Evolutionary conservation across 2,329 filamentous ascomycete genomes (phyloP).

Genomic region (Aspergillus pseudoterreus): DNA sequence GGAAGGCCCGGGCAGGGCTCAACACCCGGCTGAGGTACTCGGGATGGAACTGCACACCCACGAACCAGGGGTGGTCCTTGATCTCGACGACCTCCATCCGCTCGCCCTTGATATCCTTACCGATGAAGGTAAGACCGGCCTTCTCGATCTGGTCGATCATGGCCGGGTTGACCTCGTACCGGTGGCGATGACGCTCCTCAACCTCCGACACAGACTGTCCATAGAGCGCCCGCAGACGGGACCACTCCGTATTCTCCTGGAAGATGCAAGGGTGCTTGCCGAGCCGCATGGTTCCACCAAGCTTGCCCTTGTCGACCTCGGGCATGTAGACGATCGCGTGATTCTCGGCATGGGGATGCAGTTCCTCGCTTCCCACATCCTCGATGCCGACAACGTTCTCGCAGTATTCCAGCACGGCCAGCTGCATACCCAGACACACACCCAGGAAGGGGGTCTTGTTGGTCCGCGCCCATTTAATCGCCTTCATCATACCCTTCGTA

Average conservation of each 20-base stretch:
- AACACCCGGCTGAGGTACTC: constrained; percentile 78
- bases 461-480: constrained; percentile 81
- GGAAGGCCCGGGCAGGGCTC: constrained; percentile 68
- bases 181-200: constrained; percentile 77
- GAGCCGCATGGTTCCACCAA: constrained; percentile 85
- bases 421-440: constrained; percentile 88
- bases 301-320: constrained; percentile 70
- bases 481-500: constrained; percentile 84
- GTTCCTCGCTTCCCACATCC: constrained; percentile 55
- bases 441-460: constrained; percentile 80
- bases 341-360: constrained; percentile 56
- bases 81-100: constrained; percentile 83
- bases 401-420: constrained; percentile 86
- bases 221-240: constrained; percentile 52
- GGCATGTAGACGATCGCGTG: constrained; percentile 89
- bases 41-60: constrained; percentile 84
- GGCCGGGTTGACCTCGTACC: constrained; percentile 85
- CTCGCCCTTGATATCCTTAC: constrained; percentile 72
- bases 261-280: constrained; percentile 72
- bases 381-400: constrained; percentile 67
- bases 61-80: constrained; percentile 78
- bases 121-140: constrained; percentile 70
- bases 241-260: constrained; percentile 73
- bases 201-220: constrained; percentile 68
- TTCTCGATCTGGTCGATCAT: constrained; percentile 66